Base-by-base conservation (phyloP, 306 rosid genomes). In the Echinosophora koreensis region DNA sequence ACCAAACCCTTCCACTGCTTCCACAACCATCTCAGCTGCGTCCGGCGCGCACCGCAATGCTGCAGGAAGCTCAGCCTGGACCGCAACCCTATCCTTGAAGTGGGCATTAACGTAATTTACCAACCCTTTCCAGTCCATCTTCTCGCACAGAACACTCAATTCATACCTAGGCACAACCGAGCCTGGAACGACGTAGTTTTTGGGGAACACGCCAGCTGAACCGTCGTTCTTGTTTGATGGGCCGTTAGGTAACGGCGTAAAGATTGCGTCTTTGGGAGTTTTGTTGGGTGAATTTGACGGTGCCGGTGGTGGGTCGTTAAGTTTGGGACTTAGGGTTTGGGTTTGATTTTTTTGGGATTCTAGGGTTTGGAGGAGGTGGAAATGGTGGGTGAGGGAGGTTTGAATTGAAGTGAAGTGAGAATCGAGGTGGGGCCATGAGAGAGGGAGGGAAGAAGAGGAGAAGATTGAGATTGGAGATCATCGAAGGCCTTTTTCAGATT, bases 351-450 rank as follows among this genome's bases (percentile, higher is more conserved):
- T 6, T 44, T 35, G 22, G 52, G 52, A 27, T 66, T 58, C 22
- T 63, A 50, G 55, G 80, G 62, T 60, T 65, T 46, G 76, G 72
- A 93, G 97, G 38, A 44, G 56, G 10, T 76, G 77, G 70, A 91
- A 82, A 18, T 87, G 88, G 16, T 81, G 61, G 7, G 49, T 17
- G 50, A 93, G 96, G 38, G 92, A 83, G 32, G 62, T 41, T 4
- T 89, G 87, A 69, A 84, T 71, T 10, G 88, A 66, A 84, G 89
- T 68, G 87, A 87, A 88, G 81, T 91, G 86, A 8, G 86, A 81
- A 34, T 91, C 98, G 47, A 89, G 83, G 81, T 89, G 89, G 3
- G 88, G 42, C 98, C 95, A 89, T 28, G 87, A 37, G 66, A 90
- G 84, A 70, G 85, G 69, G 79, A 88, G 69, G 65, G 85, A 78